phyloP scores from a whole-genome alignment of 495 filamentous ascomycete species.

The Pyrenopolyporus hunteri region DNA sequence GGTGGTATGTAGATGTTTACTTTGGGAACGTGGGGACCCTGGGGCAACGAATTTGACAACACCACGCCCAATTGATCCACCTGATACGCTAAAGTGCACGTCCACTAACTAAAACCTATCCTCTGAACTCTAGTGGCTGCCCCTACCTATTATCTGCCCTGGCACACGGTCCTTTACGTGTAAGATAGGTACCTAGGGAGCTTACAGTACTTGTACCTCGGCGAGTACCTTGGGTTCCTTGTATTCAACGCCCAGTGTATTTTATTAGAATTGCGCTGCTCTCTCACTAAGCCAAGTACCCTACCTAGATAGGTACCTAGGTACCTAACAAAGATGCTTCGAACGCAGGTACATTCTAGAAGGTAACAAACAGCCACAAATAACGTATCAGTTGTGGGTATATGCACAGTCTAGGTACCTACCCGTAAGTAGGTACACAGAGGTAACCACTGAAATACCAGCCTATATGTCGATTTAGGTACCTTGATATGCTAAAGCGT shows the following conservation, averaged over 20 bases:
- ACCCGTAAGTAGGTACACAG: neutral
- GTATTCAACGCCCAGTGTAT: too few species aligned
- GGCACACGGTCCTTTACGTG: too few species aligned
- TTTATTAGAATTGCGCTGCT: too few species aligned
- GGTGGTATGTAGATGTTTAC: conserved; percentile 33
- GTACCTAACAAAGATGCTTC: neutral
- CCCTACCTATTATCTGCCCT: too few species aligned
- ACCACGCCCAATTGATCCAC: neutral
- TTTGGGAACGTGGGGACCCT: conserved; percentile 3
- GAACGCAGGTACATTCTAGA: neutral
- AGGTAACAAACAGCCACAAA: neutral
- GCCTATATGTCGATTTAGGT: too few species aligned
- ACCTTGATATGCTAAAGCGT: neutral
- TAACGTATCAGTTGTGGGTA: neutral
- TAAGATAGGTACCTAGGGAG: too few species aligned
- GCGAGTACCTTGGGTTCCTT: too few species aligned
- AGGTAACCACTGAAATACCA: too few species aligned
- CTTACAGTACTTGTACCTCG: too few species aligned
- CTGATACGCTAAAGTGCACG: neutral
- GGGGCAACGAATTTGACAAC: neutral
- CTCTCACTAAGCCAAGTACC: too few species aligned
- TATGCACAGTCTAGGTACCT: neutral
- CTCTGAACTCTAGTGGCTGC: too few species aligned
- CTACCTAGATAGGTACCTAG: neutral
- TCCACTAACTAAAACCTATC: neutral